These are phyloP conservation scores for Russula foetens DNA, from an alignment of 768 basidiomycete species.

Conservation along the genomic window DNA sequence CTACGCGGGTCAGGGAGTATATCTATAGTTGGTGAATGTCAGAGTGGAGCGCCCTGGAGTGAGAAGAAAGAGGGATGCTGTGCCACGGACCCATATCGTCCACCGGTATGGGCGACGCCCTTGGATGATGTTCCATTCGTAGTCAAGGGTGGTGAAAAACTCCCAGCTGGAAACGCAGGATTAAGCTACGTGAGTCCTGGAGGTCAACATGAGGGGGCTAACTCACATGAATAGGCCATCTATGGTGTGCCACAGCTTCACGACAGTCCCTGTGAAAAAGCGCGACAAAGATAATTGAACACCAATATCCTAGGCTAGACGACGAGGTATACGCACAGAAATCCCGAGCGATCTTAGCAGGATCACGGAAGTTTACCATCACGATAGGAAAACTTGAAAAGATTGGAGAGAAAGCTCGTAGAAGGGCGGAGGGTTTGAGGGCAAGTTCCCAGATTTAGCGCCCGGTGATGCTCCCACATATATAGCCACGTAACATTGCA, in stretches of 20 bases:
- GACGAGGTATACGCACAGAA: not conserved
- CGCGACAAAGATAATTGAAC: not conserved
- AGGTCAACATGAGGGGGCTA: not conserved
- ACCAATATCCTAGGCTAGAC: not conserved
- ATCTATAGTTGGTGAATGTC: not conserved
- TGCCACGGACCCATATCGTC: slow-evolving; percentile 2
- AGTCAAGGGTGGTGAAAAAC: not conserved
- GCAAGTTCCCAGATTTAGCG: too few relatives aligned
- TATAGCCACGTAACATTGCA: too few relatives aligned
- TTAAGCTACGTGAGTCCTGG: not conserved
- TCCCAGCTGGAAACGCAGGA: not conserved
- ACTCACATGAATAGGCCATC: slow-evolving; percentile 5
- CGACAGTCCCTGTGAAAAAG: not conserved
- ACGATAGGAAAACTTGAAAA: not conserved
- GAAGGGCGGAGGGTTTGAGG: too few relatives aligned
- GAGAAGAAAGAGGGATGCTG: not conserved
- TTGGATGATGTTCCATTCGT: not conserved
- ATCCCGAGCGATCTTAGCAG: not conserved
- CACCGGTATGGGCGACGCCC: not conserved
- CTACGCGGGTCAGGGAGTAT: not conserved
- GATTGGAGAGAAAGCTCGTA: too few relatives aligned
- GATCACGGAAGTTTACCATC: not conserved
- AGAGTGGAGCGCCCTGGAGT: not conserved
- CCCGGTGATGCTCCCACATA: too few relatives aligned
- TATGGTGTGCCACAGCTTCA: slow-evolving; percentile 4